Conservation (phyloP, 805 yeast species). For the Ogataea chonburiensis region DNA sequence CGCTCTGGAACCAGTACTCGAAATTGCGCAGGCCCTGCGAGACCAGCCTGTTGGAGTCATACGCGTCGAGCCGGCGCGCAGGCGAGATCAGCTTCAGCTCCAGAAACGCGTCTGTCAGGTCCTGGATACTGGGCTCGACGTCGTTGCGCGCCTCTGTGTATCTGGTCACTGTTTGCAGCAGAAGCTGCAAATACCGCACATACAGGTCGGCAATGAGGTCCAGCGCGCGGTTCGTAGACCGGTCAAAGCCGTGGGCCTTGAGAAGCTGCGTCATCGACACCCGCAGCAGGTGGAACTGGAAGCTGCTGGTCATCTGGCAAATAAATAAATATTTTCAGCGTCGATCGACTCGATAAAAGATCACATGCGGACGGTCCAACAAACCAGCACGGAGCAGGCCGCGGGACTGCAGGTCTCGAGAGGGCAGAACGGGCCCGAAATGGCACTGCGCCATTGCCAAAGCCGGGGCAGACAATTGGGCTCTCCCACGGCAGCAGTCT, state of each 20-base stretch:
- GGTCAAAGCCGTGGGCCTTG: slow-evolving; percentile 81
- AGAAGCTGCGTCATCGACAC: slow-evolving; percentile 51
- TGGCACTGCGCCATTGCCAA: no score
- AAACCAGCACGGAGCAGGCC: no score
- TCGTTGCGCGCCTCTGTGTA: slow-evolving; percentile 47
- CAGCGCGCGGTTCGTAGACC: slow-evolving; percentile 66
- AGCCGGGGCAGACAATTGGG: no score
- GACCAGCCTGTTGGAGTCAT: slow-evolving; percentile 46
- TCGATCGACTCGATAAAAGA: slow-evolving; percentile 8
- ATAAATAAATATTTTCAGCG: slow-evolving; percentile 4
- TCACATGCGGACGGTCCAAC: slow-evolving; percentile 8
- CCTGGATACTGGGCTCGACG: slow-evolving; percentile 49
- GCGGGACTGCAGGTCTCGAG: no score
- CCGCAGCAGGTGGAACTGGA: slow-evolving; percentile 33
- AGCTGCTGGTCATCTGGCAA: slow-evolving; percentile 22
- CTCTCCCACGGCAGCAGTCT: no score
- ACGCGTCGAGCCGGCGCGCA: slow-evolving; percentile 50
- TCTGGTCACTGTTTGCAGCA: slow-evolving; percentile 49
- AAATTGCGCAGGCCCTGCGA: slow-evolving; percentile 50
- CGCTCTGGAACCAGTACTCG: slow-evolving; percentile 55
- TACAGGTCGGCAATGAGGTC: slow-evolving; percentile 79
- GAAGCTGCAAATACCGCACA: slow-evolving; percentile 55
- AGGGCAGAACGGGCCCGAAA: no score
- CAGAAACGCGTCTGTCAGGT: slow-evolving; percentile 68
- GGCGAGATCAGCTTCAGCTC: slow-evolving; percentile 65